Evolutionary conservation across 2,329 filamentous ascomycete genomes (phyloP).

Genomic region (Epichloe sp.): DNA sequence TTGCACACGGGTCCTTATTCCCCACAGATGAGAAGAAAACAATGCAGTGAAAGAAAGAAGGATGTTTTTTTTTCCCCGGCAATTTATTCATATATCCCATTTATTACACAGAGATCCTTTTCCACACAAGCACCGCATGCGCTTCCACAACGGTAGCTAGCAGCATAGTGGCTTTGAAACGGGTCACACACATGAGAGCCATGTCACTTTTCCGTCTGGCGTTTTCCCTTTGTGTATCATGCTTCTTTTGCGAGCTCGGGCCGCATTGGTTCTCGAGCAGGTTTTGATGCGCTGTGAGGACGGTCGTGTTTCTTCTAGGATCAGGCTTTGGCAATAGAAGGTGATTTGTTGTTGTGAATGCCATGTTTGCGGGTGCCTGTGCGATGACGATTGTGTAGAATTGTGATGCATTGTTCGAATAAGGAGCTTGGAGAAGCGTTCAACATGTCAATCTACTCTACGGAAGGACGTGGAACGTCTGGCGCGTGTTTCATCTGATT

Average conservation of each 20-base stretch:
- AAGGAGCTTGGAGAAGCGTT: no score
- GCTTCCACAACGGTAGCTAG: neutral
- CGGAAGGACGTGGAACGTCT: no score
- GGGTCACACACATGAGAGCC: neutral
- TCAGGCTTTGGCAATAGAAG: slow-evolving; percentile 1
- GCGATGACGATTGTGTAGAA: no score
- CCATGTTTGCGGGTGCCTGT: no score
- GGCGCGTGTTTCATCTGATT: no score
- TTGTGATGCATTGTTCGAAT: no score
- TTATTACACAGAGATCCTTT: neutral
- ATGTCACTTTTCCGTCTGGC: neutral
- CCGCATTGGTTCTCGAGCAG: neutral
- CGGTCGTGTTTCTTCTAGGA: neutral
- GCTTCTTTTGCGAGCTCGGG: neutral
- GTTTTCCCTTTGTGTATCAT: neutral
- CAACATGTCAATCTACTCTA: no score
- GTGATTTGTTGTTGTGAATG: neutral
- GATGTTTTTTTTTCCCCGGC: neutral
- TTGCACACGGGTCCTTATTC: neutral
- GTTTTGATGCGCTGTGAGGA: neutral
- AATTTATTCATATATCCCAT: neutral
- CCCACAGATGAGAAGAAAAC: neutral
- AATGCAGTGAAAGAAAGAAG: neutral
- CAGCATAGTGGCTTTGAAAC: neutral
- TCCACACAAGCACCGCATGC: neutral